These are phyloP conservation scores for Phoma sp. DNA, from an alignment of 2,329 filamentous ascomycete genomes.

Conservation along the genomic window DNA sequence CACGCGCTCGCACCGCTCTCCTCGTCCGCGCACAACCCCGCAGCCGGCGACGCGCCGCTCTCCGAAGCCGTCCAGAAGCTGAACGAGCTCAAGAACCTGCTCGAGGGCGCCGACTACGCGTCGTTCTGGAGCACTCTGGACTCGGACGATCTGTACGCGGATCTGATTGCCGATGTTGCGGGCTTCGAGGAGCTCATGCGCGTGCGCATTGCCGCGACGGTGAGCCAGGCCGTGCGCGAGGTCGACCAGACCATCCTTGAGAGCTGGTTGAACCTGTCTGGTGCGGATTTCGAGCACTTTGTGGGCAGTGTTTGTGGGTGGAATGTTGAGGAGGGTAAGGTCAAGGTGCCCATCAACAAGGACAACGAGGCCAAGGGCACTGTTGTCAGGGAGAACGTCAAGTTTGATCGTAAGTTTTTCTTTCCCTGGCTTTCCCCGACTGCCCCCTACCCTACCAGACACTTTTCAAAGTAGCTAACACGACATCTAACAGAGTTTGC, in stretches of 20 bases:
- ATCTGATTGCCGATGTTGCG: constrained; percentile 89
- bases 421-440: no score
- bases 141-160: constrained; percentile 92
- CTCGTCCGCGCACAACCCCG: constrained; percentile 55
- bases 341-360: constrained; percentile 87
- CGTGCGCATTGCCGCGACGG: constrained; percentile 84
- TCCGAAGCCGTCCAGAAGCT: constrained; percentile 92
- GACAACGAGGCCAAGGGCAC: constrained; percentile 91
- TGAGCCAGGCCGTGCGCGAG: constrained; percentile 84
- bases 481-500: constrained; percentile 36
- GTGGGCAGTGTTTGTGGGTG: constrained; percentile 72
- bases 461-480: not conserved
- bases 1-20: constrained; percentile 71
- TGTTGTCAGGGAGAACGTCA: constrained; percentile 93
- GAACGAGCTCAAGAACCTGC: constrained; percentile 79
- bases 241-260: constrained; percentile 60
- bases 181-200: constrained; percentile 96
- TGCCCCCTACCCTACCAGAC: no score
- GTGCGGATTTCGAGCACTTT: constrained; percentile 57
- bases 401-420: constrained; percentile 69
- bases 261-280: constrained; percentile 56
- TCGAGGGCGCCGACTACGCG: constrained; percentile 88
- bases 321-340: constrained; percentile 70
- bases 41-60: constrained; percentile 69
- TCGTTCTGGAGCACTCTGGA: constrained; percentile 93